phyloP scores from a whole-genome alignment of 108 stramenopile genomes.

The Schizochytrium sp. region DNA sequence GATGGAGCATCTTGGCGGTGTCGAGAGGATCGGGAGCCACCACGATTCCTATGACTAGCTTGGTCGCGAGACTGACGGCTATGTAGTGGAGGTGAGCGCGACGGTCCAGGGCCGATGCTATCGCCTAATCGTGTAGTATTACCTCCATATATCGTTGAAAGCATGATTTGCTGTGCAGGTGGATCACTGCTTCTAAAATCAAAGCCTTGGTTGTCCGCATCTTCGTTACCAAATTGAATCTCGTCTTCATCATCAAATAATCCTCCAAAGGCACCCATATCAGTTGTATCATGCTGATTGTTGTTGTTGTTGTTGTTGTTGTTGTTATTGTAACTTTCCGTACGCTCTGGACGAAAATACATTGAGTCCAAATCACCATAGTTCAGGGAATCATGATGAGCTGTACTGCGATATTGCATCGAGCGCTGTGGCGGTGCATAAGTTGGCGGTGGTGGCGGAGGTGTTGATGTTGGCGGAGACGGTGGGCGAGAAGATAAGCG shows the following conservation, averaged over 20 bases:
- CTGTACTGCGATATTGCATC: background rate
- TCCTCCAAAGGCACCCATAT: constrained; percentile 15
- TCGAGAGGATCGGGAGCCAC: no score
- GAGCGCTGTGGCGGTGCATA: background rate
- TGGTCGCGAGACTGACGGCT: no score
- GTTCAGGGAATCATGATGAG: background rate
- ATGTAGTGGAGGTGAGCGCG: background rate
- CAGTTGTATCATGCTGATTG: background rate
- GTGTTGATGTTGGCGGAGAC: background rate
- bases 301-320: constrained; percentile 28
- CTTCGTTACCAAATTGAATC: background rate
- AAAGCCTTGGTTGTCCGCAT: background rate
- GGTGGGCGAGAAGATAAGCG: background rate
- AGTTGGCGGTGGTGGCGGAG: background rate
- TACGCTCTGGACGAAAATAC: background rate
- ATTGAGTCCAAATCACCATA: background rate
- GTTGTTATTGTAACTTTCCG: background rate
- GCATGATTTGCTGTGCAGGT: constrained; percentile 8
- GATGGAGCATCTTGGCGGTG: background rate
- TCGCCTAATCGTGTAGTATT: background rate
- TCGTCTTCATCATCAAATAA: constrained; percentile 21
- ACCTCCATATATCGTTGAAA: background rate
- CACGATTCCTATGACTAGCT: no score
- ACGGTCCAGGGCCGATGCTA: background rate
- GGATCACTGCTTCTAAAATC: background rate